A percentile compares a stretch with the other conserved stretches of the same genome.
phyloP scores from a whole-genome alignment of 345 rosid species.

The Adansonia digitata region DNA sequence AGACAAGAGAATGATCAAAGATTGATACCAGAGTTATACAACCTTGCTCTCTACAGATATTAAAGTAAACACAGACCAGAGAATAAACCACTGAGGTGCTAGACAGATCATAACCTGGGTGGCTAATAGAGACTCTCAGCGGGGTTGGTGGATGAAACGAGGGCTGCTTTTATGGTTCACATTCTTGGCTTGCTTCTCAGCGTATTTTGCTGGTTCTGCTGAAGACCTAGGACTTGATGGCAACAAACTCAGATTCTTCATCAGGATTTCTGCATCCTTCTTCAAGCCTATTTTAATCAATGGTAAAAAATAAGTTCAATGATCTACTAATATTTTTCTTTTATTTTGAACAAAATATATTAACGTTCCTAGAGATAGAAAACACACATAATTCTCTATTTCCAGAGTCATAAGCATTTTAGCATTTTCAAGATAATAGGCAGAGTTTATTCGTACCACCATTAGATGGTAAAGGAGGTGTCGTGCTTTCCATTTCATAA shows the following conservation, averaged over 20 bases:
- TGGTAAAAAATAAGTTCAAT: not conserved
- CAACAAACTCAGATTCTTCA: constrained; percentile 16
- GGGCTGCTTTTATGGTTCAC: constrained; percentile 16
- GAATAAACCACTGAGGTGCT: not conserved
- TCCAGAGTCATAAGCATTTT: not conserved
- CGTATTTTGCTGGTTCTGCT: constrained; percentile 19
- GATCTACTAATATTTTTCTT: not conserved
- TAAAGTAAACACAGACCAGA: not conserved
- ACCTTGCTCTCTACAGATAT: constrained; percentile 8
- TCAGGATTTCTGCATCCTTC: constrained; percentile 16
- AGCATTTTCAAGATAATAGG: not conserved
- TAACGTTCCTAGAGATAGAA: not conserved
- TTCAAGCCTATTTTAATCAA: constrained; percentile 10
- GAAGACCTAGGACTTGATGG: constrained; percentile 10
- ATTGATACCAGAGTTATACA: not conserved
- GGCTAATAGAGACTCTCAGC: constrained; percentile 9
- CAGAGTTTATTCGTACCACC: not conserved
- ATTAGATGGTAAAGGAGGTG: constrained; percentile 4
- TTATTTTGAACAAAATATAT: not conserved
- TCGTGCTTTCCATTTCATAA: constrained; percentile 18
- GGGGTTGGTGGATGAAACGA: constrained; percentile 30
- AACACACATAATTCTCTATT: not conserved
- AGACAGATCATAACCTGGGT: not conserved
- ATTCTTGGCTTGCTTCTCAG: constrained; percentile 26
- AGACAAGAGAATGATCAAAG: not conserved